Base-by-base conservation (phyloP, 345 rosid species). In the Gossypium herbaceum region DNA sequence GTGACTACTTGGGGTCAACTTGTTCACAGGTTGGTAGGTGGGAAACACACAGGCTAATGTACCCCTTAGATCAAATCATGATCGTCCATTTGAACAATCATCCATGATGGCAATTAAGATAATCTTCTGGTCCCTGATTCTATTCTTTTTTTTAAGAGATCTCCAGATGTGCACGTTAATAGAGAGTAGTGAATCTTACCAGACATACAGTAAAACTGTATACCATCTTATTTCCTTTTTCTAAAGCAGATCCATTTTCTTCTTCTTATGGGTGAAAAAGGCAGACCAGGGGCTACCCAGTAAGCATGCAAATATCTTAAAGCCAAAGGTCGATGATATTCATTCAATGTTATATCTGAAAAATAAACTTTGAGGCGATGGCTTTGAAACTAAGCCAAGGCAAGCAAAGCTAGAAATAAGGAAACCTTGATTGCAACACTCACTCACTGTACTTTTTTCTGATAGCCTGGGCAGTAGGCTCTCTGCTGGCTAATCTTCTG, bases 1-100 rank as follows among this genome's bases (percentile, higher is more conserved):
- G 10, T 77, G 29, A 54, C 48, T 59, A 59, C 61, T 13, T 20
- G 47, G 74, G 67, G 81, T 84, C 88, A 81, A 81, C 80, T 76
- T 66, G 61, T 75, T 34, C 61, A 58, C 63, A 78, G 77, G 75
- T 68, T 82, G 77, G 88, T 68, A 29, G 71, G 76, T 75, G 85
- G 61, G 80, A 12, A 48, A 51, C 79, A 75, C 41, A 0, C 73
- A 45, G 41, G 68, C 24, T 44, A 54, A 27, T 58, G 22, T 24
- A 44, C 75, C 22, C 44, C 50, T 45, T 77, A 52, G 76, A 76
- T 73, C 62, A 24, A 55, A 82, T 80, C 85, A 54, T 48, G 70
- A 56, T 60, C 85, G 39, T 78, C 69, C 79, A 68, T 72, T 68
- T 59, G 62, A n/a, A 59, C 34, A 29, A 71, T 60, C 71, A 60